Conservation (phyloP, 176 grass and related monocot genomes). For the Rhynchospora pubera region DNA sequence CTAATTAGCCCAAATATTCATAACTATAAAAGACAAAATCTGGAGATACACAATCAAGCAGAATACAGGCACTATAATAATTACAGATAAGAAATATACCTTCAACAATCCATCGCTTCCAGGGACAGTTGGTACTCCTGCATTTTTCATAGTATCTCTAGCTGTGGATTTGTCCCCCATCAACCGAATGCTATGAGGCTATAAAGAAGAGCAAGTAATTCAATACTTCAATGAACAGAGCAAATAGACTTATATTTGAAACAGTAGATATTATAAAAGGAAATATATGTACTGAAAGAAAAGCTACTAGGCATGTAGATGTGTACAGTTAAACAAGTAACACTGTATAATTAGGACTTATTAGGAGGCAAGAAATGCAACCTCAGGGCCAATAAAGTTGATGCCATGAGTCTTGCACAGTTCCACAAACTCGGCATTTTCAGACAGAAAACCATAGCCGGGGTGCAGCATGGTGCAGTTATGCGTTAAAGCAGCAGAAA, state of each 20-base stretch:
- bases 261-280: background rate
- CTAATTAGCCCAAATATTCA: background rate
- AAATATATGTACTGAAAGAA: background rate
- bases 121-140: constrained; percentile 47
- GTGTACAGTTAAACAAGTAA: background rate
- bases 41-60: background rate
- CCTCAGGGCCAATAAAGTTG: constrained; percentile 50
- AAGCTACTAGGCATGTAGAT: no score
- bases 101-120: constrained; percentile 46
- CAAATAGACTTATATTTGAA: background rate
- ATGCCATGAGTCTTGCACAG: constrained; percentile 39
- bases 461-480: constrained; percentile 55
- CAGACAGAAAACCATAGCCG: constrained; percentile 45
- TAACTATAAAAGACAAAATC: background rate
- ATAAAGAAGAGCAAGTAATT: background rate
- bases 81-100: constrained; percentile 8
- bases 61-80: background rate
- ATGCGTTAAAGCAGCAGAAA: constrained; percentile 38
- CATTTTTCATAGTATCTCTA: constrained; percentile 53
- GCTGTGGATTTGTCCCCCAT: constrained; percentile 57
- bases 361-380: constrained; percentile 11
- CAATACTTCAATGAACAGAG: background rate
- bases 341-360: background rate
- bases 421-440: constrained; percentile 48
- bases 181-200: constrained; percentile 45